phyloP scores from a whole-genome alignment of 2,329 filamentous ascomycete genomes.

The Exophiala calicioides region DNA sequence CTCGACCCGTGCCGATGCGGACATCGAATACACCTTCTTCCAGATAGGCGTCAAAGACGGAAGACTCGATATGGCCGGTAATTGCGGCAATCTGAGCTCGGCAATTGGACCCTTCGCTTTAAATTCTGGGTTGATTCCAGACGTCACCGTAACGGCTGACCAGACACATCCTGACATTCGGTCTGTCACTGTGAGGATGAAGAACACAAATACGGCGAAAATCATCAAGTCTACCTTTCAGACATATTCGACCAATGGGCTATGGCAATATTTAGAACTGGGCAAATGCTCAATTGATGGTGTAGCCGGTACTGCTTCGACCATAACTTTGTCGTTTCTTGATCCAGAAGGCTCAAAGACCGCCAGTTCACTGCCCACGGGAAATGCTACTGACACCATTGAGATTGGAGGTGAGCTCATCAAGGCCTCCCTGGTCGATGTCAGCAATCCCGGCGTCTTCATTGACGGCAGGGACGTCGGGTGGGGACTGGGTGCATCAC shows the following conservation, averaged over 20 bases:
- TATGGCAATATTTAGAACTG: conserved; percentile 34
- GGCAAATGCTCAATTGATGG: conserved; percentile 66
- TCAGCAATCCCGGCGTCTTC: conserved; percentile 66
- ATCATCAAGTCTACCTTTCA: conserved; percentile 61
- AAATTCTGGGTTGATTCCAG: conserved; percentile 14
- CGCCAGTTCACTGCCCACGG: conserved; percentile 62
- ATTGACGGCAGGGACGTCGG: conserved; percentile 57
- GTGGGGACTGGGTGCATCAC: conserved; percentile 53
- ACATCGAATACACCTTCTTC: conserved; percentile 72
- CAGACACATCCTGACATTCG: conserved; percentile 9
- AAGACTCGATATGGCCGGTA: conserved; percentile 66
- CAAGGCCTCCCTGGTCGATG: conserved; percentile 61
- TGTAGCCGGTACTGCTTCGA: conserved; percentile 59
- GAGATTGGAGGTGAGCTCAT: conserved; percentile 40
- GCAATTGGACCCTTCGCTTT: conserved; percentile 65
- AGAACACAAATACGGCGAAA: conserved; percentile 72
- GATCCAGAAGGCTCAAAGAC: conserved; percentile 66
- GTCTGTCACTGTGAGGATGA: conserved; percentile 57
- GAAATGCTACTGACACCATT: conserved; percentile 55
- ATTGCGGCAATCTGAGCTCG: conserved; percentile 74
- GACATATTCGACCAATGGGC: conserved; percentile 35
- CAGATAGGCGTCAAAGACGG: conserved; percentile 65
- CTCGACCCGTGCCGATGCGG: conserved; percentile 50
- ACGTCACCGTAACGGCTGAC: not conserved
- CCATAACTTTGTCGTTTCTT: conserved; percentile 62